A percentile compares a stretch with the other conserved stretches of the same genome.
Conservation (phyloP, 2,329 filamentous ascomycete genomes). For the Pyricularia sp. region DNA sequence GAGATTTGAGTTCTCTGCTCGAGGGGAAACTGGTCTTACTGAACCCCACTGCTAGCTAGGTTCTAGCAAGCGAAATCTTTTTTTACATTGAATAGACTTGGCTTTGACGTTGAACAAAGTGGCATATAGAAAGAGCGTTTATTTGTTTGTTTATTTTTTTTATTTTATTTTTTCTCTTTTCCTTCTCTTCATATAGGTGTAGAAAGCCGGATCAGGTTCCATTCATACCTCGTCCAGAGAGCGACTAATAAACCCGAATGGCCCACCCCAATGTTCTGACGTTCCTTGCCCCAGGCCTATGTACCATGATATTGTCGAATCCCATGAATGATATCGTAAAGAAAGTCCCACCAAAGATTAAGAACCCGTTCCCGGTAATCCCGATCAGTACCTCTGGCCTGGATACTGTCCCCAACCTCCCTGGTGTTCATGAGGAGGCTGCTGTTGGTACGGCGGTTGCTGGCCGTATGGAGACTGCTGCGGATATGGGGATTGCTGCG, state of each 20-base stretch:
- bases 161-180: constrained; percentile 4
- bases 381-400: neutral
- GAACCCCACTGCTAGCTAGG: too few relatives aligned
- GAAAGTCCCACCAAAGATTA: neutral
- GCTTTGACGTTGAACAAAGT: neutral
- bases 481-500: constrained; percentile 1
- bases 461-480: constrained; percentile 8
- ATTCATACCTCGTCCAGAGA: neutral
- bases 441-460: constrained; percentile 10
- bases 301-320: neutral
- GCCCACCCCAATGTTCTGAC: neutral
- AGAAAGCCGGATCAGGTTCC: neutral
- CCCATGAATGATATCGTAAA: neutral
- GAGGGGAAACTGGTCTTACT: neutral
- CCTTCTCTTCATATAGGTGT: neutral
- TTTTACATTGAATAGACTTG: neutral
- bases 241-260: neutral
- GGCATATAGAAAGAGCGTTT: neutral
- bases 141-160: neutral
- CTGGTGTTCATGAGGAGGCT: constrained; percentile 14
- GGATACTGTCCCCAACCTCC: constrained; percentile 2
- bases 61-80: neutral
- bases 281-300: neutral
- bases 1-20: neutral
- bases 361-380: neutral